These are phyloP conservation scores for Jaltomata sinuosa DNA, from an alignment of 257 asterid genomes.

Conservation along the genomic window DNA sequence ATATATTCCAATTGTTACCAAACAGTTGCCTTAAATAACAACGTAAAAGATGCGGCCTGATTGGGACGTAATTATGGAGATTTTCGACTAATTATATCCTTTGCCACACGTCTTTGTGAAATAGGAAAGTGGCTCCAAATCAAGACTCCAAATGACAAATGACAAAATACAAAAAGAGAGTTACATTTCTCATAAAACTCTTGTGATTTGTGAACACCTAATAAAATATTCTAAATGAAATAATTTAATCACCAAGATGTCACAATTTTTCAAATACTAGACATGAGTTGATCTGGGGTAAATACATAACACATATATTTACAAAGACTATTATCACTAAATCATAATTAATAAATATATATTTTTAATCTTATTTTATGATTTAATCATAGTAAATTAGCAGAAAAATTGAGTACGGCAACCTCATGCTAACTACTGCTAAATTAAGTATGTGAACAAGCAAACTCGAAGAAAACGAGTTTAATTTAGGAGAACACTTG, in stretches of 20 bases:
- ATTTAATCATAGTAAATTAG: background rate
- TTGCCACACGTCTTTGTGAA: background rate
- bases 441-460: background rate
- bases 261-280: background rate
- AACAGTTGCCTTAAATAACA: background rate
- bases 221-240: background rate
- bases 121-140: background rate
- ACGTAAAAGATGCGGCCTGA: background rate
- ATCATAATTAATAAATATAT: background rate
- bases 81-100: background rate
- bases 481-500: background rate
- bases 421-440: background rate
- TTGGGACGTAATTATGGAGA: background rate
- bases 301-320: background rate
- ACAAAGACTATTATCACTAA: background rate
- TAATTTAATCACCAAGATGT: background rate
- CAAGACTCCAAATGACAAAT: background rate
- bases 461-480: background rate
- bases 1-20: background rate
- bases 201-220: background rate
- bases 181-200: background rate
- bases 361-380: too few relatives aligned
- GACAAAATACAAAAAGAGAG: background rate
- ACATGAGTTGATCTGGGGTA: background rate
- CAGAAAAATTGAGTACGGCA: background rate